Conservation (phyloP, 2,329 filamentous ascomycete genomes). For the Stachybotrys chartarum region DNA sequence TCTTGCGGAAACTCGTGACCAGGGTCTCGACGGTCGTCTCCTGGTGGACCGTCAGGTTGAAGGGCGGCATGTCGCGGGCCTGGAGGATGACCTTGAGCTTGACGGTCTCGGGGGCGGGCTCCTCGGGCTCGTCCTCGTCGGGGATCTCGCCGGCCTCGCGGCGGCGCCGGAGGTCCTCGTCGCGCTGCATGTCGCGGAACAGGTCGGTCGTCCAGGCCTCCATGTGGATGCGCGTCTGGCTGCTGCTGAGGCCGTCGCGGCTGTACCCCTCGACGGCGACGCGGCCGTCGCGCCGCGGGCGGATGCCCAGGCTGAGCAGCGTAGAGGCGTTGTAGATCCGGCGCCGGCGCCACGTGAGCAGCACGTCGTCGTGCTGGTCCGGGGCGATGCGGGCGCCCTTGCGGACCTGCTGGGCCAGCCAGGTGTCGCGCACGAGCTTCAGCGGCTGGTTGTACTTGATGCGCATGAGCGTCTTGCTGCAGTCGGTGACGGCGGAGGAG, state of each 20-base stretch:
- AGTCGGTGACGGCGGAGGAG: constrained; percentile 55
- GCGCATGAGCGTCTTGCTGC: constrained; percentile 39
- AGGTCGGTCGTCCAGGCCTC: constrained; percentile 68
- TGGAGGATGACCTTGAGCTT: constrained; percentile 47
- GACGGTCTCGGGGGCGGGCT: constrained; percentile 12
- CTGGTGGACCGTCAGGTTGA: constrained; percentile 43
- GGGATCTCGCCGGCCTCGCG: constrained; percentile 32
- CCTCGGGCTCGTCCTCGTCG: constrained; percentile 16
- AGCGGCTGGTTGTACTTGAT: constrained; percentile 61
- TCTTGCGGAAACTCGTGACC: constrained; percentile 51
- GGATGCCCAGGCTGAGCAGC: constrained; percentile 59
- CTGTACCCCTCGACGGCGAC: constrained; percentile 26
- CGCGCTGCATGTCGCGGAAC: constrained; percentile 41
- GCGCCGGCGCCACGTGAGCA: constrained; percentile 72
- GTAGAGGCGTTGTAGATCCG: constrained; percentile 72
- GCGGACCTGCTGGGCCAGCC: constrained; percentile 56
- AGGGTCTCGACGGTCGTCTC: constrained; percentile 57
- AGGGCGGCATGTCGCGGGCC: constrained; percentile 40
- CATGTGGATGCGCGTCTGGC: constrained; percentile 58
- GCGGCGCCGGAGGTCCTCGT: constrained; percentile 39
- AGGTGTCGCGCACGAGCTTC: constrained; percentile 58
- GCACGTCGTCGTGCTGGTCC: constrained; percentile 46
- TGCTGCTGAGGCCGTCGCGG: constrained; percentile 38
- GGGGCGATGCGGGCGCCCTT: constrained; percentile 24
- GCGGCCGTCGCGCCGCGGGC: constrained; percentile 32